These are phyloP conservation scores for Lobosporangium transversale DNA, from an alignment of 192 early-diverging fungal species.

Conservation along the genomic window DNA sequence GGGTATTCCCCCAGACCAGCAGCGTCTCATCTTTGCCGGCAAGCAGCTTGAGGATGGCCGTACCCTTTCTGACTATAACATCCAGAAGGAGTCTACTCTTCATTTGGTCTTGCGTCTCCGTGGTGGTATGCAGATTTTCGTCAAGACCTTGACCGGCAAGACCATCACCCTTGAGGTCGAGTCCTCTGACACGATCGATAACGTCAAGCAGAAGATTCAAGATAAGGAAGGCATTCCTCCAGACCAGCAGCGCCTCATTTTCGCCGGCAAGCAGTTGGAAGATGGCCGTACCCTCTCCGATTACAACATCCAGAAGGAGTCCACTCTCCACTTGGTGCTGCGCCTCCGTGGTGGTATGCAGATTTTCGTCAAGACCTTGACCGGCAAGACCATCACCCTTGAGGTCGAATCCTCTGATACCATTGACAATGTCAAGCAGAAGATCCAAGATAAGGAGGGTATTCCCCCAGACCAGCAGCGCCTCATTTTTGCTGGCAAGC, in stretches of 20 bases:
- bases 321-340: conserved; percentile 81
- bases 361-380: no score
- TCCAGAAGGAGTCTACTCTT: conserved; percentile 78
- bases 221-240: conserved; percentile 90
- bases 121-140: conserved; percentile 77
- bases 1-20: conserved; percentile 81
- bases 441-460: no score
- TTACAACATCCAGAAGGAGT: conserved; percentile 92
- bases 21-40: conserved; percentile 83
- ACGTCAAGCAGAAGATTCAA: conserved; percentile 89
- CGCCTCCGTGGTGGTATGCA: conserved; percentile 79
- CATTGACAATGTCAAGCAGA: no score
- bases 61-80: conserved; percentile 78
- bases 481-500: no score
- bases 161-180: conserved; percentile 95
- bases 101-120: conserved; percentile 76
- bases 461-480: no score
- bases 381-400: no score
- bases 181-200: conserved; percentile 80
- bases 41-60: conserved; percentile 84
- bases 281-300: conserved; percentile 79
- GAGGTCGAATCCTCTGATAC: no score
- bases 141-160: conserved; percentile 95
- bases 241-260: conserved; percentile 86
- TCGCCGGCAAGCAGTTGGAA: conserved; percentile 87